Evolutionary conservation across 2,329 filamentous ascomycete species (phyloP).

Genomic region (Drechslerella coelobrocha): DNA sequence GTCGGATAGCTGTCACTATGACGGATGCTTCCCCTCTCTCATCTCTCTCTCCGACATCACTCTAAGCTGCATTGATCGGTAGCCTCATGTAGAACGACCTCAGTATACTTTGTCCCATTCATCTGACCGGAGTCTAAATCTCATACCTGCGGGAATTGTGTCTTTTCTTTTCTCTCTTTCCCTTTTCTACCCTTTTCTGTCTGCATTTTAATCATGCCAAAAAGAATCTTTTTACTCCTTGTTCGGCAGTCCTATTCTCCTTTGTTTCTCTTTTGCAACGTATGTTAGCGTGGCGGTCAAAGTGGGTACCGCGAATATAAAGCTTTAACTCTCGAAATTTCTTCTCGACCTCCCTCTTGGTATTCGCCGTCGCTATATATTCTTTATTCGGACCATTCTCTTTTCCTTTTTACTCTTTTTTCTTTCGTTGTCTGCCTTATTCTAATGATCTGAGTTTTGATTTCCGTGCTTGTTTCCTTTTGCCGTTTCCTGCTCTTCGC

Average conservation of each 20-base stretch:
- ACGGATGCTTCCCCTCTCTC: constrained; percentile 19
- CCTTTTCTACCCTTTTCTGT: constrained; percentile 36
- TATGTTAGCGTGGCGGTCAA: constrained; percentile 55
- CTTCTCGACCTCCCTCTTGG: constrained; percentile 50
- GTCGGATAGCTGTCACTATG: constrained; percentile 15
- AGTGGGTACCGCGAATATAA: constrained; percentile 49
- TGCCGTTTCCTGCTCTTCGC: constrained; percentile 28
- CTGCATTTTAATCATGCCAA: constrained; percentile 52
- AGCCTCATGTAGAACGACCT: constrained; percentile 48
- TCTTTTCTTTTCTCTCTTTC: constrained; percentile 49
- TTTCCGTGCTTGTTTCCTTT: constrained; percentile 18
- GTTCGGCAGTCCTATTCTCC: constrained; percentile 51
- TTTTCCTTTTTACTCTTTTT: constrained; percentile 17
- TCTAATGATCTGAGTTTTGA: constrained; percentile 46
- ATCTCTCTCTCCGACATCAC: constrained; percentile 35
- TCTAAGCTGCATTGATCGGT: constrained; percentile 40
- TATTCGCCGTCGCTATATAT: constrained; percentile 16
- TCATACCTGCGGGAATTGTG: constrained; percentile 39
- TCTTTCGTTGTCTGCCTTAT: constrained; percentile 28
- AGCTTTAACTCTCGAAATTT: constrained; percentile 56
- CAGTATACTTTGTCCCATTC: constrained; percentile 51
- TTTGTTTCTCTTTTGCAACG: constrained; percentile 57
- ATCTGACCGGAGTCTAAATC: constrained; percentile 51
- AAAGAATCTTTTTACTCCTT: constrained; percentile 51
- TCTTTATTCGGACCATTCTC: constrained; percentile 14